These are phyloP conservation scores for Prunus mongolica DNA, from an alignment of 306 rosid genomes.

Conservation along the genomic window DNA sequence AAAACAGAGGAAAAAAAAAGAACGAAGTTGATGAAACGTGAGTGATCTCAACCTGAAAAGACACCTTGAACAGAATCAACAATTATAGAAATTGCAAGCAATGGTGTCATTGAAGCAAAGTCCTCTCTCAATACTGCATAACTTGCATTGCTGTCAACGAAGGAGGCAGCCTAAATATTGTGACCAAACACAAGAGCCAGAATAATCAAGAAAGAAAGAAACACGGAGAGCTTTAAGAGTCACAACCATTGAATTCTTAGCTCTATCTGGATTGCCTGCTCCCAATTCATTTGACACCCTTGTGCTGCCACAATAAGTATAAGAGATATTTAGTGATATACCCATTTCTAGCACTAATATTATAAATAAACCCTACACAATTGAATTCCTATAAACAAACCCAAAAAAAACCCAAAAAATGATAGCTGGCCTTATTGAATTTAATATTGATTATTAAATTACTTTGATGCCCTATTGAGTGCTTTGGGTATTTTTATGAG, in stretches of 20 bases:
- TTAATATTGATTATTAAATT: no score
- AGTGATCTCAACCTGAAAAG: slow-evolving; percentile 59
- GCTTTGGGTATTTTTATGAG: no score
- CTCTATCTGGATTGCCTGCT: slow-evolving; percentile 52
- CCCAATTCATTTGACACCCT: slow-evolving; percentile 89
- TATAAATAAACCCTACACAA: no score
- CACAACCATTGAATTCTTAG: slow-evolving; percentile 70
- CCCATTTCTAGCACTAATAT: no score
- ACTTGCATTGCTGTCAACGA: slow-evolving; percentile 34
- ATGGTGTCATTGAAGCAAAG: slow-evolving; percentile 69
- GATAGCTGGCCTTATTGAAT: no score
- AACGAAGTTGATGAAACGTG: neutral
- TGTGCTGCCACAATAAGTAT: slow-evolving; percentile 39
- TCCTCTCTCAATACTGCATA: slow-evolving; percentile 26
- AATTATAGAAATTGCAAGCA: slow-evolving; percentile 60
- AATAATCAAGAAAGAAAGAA: slow-evolving; percentile 48
- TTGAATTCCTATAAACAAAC: no score
- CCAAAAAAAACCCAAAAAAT: no score
- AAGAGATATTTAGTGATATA: no score
- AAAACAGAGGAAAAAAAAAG: neutral
- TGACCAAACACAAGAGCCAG: slow-evolving; percentile 55
- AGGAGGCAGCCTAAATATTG: slow-evolving; percentile 52
- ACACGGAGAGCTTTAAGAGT: slow-evolving; percentile 58
- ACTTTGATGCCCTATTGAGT: no score
- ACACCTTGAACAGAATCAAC: slow-evolving; percentile 72